Conservation (phyloP, 2,329 filamentous ascomycete species). For the Paecilomyces sp. region DNA sequence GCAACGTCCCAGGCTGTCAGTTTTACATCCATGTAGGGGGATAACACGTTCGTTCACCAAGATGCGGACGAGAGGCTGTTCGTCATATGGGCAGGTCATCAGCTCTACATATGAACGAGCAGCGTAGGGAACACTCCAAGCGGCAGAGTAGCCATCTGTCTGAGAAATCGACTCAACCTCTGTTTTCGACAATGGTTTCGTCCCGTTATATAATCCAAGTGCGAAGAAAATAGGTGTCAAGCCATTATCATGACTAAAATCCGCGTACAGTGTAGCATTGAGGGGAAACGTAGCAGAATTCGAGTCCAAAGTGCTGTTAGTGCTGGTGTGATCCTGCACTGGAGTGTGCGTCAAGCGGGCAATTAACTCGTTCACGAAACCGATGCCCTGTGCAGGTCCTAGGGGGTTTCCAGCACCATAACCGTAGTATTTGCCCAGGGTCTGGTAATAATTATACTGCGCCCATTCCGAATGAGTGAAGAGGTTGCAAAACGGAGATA, state of each 20-base stretch:
- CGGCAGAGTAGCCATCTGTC: slow-evolving; percentile 63
- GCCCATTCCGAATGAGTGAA: slow-evolving; percentile 69
- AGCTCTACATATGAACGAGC: slow-evolving; percentile 82
- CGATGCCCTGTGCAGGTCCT: slow-evolving; percentile 76
- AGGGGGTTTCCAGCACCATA: slow-evolving; percentile 72
- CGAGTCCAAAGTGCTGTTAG: slow-evolving; percentile 68
- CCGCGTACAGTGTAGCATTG: slow-evolving; percentile 62
- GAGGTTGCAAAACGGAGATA: slow-evolving; percentile 68
- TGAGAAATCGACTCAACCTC: slow-evolving; percentile 43
- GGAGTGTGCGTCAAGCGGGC: slow-evolving; percentile 64
- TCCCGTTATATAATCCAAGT: slow-evolving; percentile 68
- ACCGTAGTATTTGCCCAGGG: slow-evolving; percentile 76
- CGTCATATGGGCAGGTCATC: slow-evolving; percentile 55
- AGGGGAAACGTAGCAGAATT: slow-evolving; percentile 66
- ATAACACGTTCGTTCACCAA: slow-evolving; percentile 80
- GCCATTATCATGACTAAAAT: slow-evolving; percentile 88
- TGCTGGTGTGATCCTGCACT: slow-evolving; percentile 65
- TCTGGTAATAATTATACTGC: slow-evolving; percentile 72
- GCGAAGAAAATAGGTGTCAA: slow-evolving; percentile 72
- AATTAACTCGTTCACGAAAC: slow-evolving; percentile 79
- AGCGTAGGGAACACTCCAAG: slow-evolving; percentile 77
- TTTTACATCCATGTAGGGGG: slow-evolving; percentile 61
- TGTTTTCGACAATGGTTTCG: slow-evolving; percentile 46
- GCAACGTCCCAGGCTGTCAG: slow-evolving; percentile 66
- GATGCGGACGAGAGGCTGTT: slow-evolving; percentile 67